These are phyloP conservation scores for Phytopythium boreale DNA, from an alignment of 352 stramenopile genomes.

Conservation along the genomic window DNA sequence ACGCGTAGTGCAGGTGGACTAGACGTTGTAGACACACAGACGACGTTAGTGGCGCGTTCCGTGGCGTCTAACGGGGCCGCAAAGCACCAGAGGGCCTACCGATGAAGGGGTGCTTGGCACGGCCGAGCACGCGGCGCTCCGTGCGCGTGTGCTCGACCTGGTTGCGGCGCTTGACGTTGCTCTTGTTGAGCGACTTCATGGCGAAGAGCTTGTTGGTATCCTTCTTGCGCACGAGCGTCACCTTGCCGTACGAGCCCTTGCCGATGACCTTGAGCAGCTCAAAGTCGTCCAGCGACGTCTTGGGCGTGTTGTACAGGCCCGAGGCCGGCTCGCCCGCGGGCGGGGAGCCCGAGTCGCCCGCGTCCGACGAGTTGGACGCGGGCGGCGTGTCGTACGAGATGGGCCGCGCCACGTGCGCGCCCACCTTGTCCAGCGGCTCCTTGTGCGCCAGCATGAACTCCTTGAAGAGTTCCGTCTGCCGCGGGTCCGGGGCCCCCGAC, in stretches of 20 bases:
- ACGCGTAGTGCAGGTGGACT: conserved; percentile 89
- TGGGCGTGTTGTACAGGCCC: conserved; percentile 81
- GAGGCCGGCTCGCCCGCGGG: conserved; percentile 1
- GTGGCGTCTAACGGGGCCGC: no score
- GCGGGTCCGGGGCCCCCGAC: conserved; percentile 58
- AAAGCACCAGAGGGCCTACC: conserved; percentile 9
- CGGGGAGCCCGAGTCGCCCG: conserved; percentile 25
- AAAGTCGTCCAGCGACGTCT: conserved; percentile 91
- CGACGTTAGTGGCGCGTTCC: neutral
- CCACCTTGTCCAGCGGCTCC: conserved; percentile 65
- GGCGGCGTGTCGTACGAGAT: conserved; percentile 40
- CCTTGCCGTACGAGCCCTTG: conserved; percentile 91
- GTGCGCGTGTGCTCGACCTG: conserved; percentile 85
- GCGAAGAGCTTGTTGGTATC: conserved; percentile 70
- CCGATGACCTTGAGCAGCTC: conserved; percentile 91
- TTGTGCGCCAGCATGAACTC: conserved; percentile 84
- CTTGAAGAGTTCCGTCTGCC: conserved; percentile 67
- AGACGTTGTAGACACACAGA: conserved; percentile 8
- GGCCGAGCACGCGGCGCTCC: conserved; percentile 79
- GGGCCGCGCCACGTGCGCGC: conserved; percentile 21
- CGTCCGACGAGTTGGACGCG: conserved; percentile 24
- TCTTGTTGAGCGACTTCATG: conserved; percentile 91
- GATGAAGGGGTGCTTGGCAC: conserved; percentile 91
- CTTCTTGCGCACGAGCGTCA: conserved; percentile 87
- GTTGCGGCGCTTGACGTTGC: conserved; percentile 84